Conservation (phyloP, 176 grass and related monocot genomes). For the Poa pratensis region DNA sequence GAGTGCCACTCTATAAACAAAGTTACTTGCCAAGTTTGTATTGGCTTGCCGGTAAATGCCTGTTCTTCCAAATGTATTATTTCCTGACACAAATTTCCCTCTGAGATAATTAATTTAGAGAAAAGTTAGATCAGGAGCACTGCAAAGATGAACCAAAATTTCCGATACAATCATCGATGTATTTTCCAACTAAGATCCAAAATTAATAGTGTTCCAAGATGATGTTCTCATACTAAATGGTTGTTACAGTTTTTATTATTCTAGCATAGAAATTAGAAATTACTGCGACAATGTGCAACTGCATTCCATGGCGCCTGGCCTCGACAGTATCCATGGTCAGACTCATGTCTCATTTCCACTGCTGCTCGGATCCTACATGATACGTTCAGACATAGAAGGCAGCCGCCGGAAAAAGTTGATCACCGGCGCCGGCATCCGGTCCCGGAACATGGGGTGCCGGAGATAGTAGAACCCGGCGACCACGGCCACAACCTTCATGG, state of each 20-base stretch:
- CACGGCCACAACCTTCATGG: slow-evolving; percentile 58
- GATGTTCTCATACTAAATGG: background rate
- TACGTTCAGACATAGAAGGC: slow-evolving; percentile 77
- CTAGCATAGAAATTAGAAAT: background rate
- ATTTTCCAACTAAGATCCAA: background rate
- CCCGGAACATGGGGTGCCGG: slow-evolving; percentile 86
- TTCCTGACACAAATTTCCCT: background rate
- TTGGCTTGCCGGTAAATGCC: background rate
- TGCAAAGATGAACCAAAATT: background rate
- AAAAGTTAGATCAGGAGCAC: background rate
- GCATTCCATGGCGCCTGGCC: background rate
- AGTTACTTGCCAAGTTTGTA: background rate
- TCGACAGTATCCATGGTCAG: background rate
- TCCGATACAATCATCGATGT: background rate
- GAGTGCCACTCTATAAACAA: background rate
- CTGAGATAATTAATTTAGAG: background rate
- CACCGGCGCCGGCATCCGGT: slow-evolving; percentile 60
- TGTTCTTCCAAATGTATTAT: background rate
- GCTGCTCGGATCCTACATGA: slow-evolving; percentile 47
- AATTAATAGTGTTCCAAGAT: background rate
- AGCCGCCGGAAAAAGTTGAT: slow-evolving; percentile 86
- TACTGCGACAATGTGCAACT: background rate
- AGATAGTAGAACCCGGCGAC: slow-evolving; percentile 74
- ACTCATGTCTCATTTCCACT: background rate
- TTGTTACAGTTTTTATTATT: background rate